Conservation (phyloP, 2,329 filamentous ascomycete genomes). For the Periconia sp. region DNA sequence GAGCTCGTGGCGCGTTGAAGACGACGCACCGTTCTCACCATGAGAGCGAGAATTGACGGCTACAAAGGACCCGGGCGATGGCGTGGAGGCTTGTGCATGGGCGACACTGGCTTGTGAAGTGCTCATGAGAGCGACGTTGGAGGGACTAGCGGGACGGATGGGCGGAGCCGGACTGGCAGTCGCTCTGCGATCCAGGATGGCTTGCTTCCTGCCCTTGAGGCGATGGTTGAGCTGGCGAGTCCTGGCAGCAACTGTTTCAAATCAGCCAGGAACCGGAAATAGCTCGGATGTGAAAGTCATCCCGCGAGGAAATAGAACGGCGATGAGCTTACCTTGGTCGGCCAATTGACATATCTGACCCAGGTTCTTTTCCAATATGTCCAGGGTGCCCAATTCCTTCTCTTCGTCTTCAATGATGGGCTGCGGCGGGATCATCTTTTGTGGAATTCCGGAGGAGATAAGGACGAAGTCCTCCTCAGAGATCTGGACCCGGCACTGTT, state of each 20-base stretch:
- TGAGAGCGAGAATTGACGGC: slow-evolving; percentile 59
- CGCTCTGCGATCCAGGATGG: slow-evolving; percentile 67
- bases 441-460: slow-evolving; percentile 78
- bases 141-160: slow-evolving; percentile 41
- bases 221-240: slow-evolving; percentile 81
- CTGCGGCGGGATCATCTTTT: slow-evolving; percentile 78
- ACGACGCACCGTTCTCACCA: slow-evolving; percentile 55
- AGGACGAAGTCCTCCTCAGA: slow-evolving; percentile 84
- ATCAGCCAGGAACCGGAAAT: slow-evolving; percentile 4
- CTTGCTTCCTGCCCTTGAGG: slow-evolving; percentile 71
- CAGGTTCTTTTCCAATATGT: slow-evolving; percentile 79
- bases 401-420: slow-evolving; percentile 84
- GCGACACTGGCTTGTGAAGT: slow-evolving; percentile 36
- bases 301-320: not conserved
- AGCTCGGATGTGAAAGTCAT: not conserved
- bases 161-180: slow-evolving; percentile 46
- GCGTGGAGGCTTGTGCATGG: slow-evolving; percentile 22
- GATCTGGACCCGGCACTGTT: slow-evolving; percentile 80
- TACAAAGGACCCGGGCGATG: slow-evolving; percentile 57
- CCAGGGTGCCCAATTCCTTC: slow-evolving; percentile 79
- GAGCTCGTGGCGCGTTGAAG: slow-evolving; percentile 60
- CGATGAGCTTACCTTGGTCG: slow-evolving; percentile 62
- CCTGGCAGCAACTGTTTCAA: slow-evolving; percentile 60
- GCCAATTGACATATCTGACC: slow-evolving; percentile 77
- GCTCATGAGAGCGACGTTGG: slow-evolving; percentile 47